Evolutionary conservation across 202 grass and related monocot genomes (phyloP), one percentile per base, ranked within the genome.

Genomic region (Panicum hallii): DNA sequence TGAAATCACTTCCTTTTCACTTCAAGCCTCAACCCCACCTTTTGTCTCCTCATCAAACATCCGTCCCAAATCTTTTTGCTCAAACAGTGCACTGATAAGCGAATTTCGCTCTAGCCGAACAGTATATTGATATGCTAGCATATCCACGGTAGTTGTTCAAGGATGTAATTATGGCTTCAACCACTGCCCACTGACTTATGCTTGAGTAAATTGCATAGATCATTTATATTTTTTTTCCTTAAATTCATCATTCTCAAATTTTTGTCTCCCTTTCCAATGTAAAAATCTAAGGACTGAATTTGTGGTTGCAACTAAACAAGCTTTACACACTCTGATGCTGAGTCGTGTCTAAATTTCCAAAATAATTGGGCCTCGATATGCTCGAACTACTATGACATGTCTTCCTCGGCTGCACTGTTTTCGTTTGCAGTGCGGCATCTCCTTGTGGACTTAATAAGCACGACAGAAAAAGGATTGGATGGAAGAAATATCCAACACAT

Each of bases 1-100:
- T 78, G 28, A 74, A 58, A 77, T 82, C 71, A 72, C 79, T 78
- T 89, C 3, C 7, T 57, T 81, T 72, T 74, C 87, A 72, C 82
- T 90, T 77, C 56, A 89, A 82, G 83, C 54, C 47, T 72, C 65
- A 47, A 56, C 5, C 38, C 56, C 48, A 41, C 40, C 57, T 50
- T 72, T 60, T 60, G 40, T 77, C 53, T 65, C 65, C 46, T 72
- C 62, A 43, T 72, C 62, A 43, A 69, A 38, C 48, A 80, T 54
- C 17, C 6, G 3, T 9, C 47, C 61, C 12, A 26, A 41, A 49
- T 32, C 40, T 57, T 46, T 60, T 42, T 80, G 30, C 5, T 9
- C 43, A 80, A 84, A 69, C 52, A 80, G 53, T 84, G 15, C 19
- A 36, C 62, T 45, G 45, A 75, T 82, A 82, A 66, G 57, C 72